Percentiles rank a stretch among this genome's conserved stretches.
phyloP scores from a whole-genome alignment of 805 yeast genomes.

The Candida verbasci region DNA sequence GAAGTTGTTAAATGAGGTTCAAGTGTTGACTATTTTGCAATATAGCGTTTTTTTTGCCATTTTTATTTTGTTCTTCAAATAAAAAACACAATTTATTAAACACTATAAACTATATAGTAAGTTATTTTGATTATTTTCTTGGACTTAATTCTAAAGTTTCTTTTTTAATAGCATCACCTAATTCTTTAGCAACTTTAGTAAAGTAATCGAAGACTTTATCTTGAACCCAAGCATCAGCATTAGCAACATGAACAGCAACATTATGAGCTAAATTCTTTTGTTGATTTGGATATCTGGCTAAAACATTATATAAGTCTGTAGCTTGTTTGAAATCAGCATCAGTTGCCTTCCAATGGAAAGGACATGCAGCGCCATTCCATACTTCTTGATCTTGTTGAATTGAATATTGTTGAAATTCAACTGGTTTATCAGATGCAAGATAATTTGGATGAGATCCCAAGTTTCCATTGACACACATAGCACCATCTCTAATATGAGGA shows the following conservation, averaged over 20 bases:
- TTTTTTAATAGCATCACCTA: constrained; percentile 64
- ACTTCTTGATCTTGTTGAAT: constrained; percentile 68
- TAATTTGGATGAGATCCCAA: constrained; percentile 77
- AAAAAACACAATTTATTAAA: no score
- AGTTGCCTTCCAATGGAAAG: constrained; percentile 78
- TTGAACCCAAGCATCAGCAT: constrained; percentile 72
- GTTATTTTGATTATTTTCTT: constrained; percentile 20
- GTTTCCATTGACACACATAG: constrained; percentile 58
- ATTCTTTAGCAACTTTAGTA: constrained; percentile 60
- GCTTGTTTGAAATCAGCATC: constrained; percentile 81
- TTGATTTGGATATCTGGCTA: constrained; percentile 75
- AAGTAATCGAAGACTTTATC: constrained; percentile 77
- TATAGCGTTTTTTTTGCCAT: no score
- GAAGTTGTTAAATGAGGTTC: no score
- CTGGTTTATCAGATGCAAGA: constrained; percentile 52
- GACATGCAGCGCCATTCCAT: constrained; percentile 78
- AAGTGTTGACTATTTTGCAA: no score
- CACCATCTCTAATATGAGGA: constrained; percentile 83
- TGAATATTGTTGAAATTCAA: constrained; percentile 41
- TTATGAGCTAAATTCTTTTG: constrained; percentile 82
- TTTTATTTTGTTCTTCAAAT: no score
- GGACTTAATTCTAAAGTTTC: constrained; percentile 54
- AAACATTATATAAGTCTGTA: constrained; percentile 69
- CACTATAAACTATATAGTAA: neutral
- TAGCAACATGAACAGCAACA: constrained; percentile 67